A percentile compares a stretch with the other conserved stretches of the same genome.
phyloP scores from a whole-genome alignment of 495 filamentous ascomycete genomes.

The Neurospora pannonica region DNA sequence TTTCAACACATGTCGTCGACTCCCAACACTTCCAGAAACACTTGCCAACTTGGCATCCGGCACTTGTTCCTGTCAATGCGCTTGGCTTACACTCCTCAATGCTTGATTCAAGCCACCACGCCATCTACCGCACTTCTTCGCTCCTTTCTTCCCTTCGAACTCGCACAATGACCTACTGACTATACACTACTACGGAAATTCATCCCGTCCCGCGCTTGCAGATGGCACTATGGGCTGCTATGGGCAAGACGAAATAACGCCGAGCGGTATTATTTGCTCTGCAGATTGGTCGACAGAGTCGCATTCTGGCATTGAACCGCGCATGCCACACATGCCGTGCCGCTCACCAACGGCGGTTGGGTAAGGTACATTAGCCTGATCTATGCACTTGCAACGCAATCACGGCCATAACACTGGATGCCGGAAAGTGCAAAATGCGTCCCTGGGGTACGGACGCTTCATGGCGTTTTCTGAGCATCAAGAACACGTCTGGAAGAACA shows the following conservation, averaged over 20 bases:
- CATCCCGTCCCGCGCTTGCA: neutral
- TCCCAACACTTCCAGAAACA: too few species aligned
- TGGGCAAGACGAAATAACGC: neutral
- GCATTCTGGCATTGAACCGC: neutral
- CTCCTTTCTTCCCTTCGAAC: neutral
- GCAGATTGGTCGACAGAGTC: neutral
- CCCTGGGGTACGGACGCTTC: fast-evolving
- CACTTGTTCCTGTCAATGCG: neutral
- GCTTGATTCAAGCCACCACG: neutral
- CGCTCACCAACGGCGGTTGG: neutral
- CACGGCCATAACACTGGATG: neutral
- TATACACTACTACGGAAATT: neutral
- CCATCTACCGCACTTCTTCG: neutral
- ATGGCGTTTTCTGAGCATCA: neutral
- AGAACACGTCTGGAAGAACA: neutral
- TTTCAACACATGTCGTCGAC: too few species aligned
- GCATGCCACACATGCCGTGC: neutral
- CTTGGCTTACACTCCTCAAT: neutral
- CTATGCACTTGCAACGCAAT: neutral
- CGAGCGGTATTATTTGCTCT: neutral
- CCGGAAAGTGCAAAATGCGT: neutral
- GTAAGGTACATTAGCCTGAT: neutral
- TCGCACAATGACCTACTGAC: neutral
- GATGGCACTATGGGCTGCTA: neutral
- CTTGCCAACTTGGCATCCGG: neutral